These are phyloP conservation scores for Mycena kentingensis DNA, from an alignment of 768 basidiomycete species.

Conservation along the genomic window DNA sequence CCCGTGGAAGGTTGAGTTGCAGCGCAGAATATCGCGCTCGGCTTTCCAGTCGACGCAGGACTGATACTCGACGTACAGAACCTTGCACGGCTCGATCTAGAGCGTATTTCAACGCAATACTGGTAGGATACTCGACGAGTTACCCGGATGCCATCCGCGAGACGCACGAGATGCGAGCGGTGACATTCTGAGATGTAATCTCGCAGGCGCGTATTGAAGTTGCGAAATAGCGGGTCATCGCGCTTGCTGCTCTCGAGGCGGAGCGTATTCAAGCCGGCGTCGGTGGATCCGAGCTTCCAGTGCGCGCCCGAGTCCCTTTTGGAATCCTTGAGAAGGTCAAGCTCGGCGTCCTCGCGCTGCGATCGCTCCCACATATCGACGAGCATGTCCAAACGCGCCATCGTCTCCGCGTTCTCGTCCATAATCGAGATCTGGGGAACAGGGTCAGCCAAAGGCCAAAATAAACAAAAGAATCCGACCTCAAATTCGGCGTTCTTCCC, in stretches of 20 bases:
- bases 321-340: neutral
- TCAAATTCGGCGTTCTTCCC: slow-evolving; percentile 12
- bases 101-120: neutral
- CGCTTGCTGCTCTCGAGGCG: slow-evolving; percentile 1
- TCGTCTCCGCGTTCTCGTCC: slow-evolving; percentile 14
- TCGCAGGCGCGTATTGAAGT: slow-evolving; percentile 10
- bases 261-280: neutral
- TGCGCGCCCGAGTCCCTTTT: neutral
- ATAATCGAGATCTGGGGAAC: slow-evolving; percentile 7
- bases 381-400: slow-evolving; percentile 12
- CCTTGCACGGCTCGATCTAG: slow-evolving; percentile 10
- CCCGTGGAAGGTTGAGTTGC: slow-evolving; percentile 12
- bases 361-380: slow-evolving; percentile 4
- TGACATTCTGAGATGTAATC: slow-evolving; percentile 10
- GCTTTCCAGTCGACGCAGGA: slow-evolving; percentile 7
- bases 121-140: neutral
- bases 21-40: slow-evolving; percentile 8
- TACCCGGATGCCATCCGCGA: slow-evolving; percentile 3
- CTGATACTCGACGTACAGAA: slow-evolving; percentile 4
- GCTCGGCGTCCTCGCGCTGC: neutral
- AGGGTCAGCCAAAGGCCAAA: neutral
- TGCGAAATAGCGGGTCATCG: neutral
- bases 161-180: neutral
- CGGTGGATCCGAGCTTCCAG: slow-evolving; percentile 10
- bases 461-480: neutral